Percentiles rank a stretch among this genome's conserved stretches.
These are phyloP conservation scores for Gentiana dahurica DNA, from an alignment of 257 asterid species.

Conservation along the genomic window DNA sequence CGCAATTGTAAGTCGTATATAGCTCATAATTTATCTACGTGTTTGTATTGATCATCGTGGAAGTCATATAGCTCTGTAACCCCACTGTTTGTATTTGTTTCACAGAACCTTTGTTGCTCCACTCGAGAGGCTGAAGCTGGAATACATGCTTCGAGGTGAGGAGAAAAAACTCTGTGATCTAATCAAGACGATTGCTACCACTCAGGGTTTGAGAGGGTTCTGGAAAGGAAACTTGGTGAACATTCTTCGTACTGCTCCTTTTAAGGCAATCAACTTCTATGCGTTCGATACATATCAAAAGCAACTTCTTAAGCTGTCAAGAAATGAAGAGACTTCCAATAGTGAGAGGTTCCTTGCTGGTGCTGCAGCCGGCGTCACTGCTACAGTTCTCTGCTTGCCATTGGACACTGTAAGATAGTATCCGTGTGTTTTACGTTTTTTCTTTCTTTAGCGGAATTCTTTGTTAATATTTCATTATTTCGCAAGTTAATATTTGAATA, in stretches of 20 bases:
- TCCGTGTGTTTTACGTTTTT: too few species aligned
- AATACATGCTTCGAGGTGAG: slow-evolving; percentile 88
- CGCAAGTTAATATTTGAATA: too few species aligned
- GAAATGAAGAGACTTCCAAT: slow-evolving; percentile 73
- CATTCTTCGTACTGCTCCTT: slow-evolving; percentile 94
- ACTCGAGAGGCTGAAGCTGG: slow-evolving; percentile 92
- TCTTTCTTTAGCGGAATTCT: too few species aligned
- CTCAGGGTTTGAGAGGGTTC: slow-evolving; percentile 92
- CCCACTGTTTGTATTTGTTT: too few species aligned
- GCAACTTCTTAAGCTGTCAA: slow-evolving; percentile 62
- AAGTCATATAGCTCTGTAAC: too few species aligned
- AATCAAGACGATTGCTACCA: slow-evolving; percentile 57
- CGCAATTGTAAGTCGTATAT: too few species aligned
- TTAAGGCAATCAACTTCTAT: slow-evolving; percentile 88
- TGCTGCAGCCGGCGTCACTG: slow-evolving; percentile 99
- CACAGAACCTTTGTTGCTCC: slow-evolving; percentile 84
- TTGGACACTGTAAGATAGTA: slow-evolving; percentile 39
- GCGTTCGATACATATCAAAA: slow-evolving; percentile 89
- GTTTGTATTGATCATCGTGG: too few species aligned
- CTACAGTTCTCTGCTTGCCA: slow-evolving; percentile 89
- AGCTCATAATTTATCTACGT: too few species aligned
- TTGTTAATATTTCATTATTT: too few species aligned
- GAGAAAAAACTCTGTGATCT: slow-evolving; percentile 52
- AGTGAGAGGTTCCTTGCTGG: slow-evolving; percentile 82
- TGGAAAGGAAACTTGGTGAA: slow-evolving; percentile 97